Base-by-base conservation (phyloP, 495 filamentous ascomycete genomes). In the Copromyces sp. region DNA sequence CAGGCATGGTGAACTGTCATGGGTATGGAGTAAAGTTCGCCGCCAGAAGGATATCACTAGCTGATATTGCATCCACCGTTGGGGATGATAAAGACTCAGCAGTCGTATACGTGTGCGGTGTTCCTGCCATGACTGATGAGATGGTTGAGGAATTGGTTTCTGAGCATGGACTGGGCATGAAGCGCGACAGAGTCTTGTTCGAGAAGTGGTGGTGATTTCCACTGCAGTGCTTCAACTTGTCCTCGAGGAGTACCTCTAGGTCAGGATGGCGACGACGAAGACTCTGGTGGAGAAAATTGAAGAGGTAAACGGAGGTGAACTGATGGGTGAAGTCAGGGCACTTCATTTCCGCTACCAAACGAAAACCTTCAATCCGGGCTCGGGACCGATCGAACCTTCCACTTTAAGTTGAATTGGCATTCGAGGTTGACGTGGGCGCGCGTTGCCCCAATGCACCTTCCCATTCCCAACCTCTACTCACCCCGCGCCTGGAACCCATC, bases 151-250 rank as follows among this genome's bases (percentile, higher is more conserved):
- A 70, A 29, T 72, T 85, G 9, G 81, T 82, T 17, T 78, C 89
- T 3, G 75, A 79, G 3, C 74, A 73, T 1, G 83, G 87, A 20
- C 77, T 89, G 37, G 88, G 86, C 5, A 87, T 92, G 79, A 81
- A 84, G 16, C 68, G 80, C 41, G 79, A 87, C 39, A 83, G 87
- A 29, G 90, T 96, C 0, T 80, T 94, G 42, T 95, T 86, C 76
- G 94, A 97, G 81, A 95, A 92, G 75, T 97, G 93, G 94, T 97
- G 94, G 94, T 95, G 76, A 75, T 59, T 6, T n/a, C 12, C 47
- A 1, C 20, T 59, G 24, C 24, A 24, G 24, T 24, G 11, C 44
- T 47, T 47, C 47, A 32, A 14, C 1, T 0, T 12, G 11, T 12
- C 11, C 4, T 12, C 4, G 9, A 12, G 20, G 20, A 29, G 47